A percentile compares a stretch with the other conserved stretches of the same genome.
Conservation (phyloP, 1,139 yeast species). For the Hyphopichia wangnamkhiaoensis region DNA sequence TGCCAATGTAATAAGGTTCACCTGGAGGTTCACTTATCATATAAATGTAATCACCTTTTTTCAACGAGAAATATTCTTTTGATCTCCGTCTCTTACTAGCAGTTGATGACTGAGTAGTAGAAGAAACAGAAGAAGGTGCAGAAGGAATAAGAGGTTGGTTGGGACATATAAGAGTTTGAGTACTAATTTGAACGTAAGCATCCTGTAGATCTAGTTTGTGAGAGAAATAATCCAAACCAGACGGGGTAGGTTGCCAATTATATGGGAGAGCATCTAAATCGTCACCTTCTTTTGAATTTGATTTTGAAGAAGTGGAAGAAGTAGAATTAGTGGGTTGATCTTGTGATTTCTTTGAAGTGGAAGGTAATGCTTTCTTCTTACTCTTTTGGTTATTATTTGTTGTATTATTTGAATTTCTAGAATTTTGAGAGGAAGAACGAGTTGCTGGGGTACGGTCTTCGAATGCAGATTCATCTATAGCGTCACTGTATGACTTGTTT, state of each 20-base stretch:
- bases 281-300: neutral
- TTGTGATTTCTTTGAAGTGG: conserved; percentile 1
- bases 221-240: conserved; percentile 37
- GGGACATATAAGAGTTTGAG: conserved; percentile 40
- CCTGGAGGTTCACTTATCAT: conserved; percentile 94
- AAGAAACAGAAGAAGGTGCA: neutral
- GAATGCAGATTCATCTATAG: conserved; percentile 33
- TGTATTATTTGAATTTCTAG: no score
- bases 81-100: conserved; percentile 14
- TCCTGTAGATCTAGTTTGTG: conserved; percentile 32
- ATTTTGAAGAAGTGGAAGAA: no score
- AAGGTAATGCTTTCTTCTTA: conserved; percentile 3
- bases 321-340: neutral
- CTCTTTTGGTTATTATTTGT: neutral
- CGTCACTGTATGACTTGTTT: conserved; percentile 44
- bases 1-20: conserved; percentile 89
- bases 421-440: neutral
- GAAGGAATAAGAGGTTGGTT: conserved; percentile 18
- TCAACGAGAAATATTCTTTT: conserved; percentile 24
- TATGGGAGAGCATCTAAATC: conserved; percentile 18
- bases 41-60: conserved; percentile 70
- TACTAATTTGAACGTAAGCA: conserved; percentile 34
- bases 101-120: conserved; percentile 10
- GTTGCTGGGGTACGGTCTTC: conserved; percentile 18
- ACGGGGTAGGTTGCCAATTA: conserved; percentile 45